phyloP scores from a whole-genome alignment of 352 stramenopile species.

The Phytophthora tentaculata region DNA sequence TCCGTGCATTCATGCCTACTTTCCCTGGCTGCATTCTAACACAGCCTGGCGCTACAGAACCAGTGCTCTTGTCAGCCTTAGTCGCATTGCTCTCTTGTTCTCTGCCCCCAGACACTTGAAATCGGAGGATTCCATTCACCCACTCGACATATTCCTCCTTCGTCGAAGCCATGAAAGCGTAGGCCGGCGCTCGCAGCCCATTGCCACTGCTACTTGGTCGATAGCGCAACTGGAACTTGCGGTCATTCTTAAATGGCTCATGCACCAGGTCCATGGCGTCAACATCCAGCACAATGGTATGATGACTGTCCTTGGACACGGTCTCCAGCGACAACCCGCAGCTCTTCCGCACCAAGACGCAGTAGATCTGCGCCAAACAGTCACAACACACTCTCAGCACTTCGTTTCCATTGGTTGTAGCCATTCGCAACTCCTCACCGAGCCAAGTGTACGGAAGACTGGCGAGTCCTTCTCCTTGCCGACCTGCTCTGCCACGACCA shows the following conservation, averaged over 20 bases:
- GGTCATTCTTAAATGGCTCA: conserved; percentile 37
- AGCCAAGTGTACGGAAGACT: conserved; percentile 53
- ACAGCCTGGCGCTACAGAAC: background rate
- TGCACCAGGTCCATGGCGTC: conserved; percentile 46
- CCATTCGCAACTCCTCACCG: conserved; percentile 30
- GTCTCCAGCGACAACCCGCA: conserved; percentile 47
- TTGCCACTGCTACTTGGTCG: conserved; percentile 11
- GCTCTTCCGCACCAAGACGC: conserved; percentile 46
- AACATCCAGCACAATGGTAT: conserved; percentile 43
- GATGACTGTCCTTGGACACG: conserved; percentile 42
- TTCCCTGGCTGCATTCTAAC: conserved; percentile 1
- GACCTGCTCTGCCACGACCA: conserved; percentile 58
- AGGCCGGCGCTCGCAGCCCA: conserved; percentile 28
- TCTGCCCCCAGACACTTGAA: conserved; percentile 12
- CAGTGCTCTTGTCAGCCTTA: background rate
- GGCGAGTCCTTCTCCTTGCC: conserved; percentile 18
- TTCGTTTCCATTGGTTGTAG: background rate
- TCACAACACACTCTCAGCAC: conserved; percentile 25
- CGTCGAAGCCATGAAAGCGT: conserved; percentile 43
- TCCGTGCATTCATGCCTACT: background rate
- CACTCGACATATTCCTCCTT: conserved; percentile 41
- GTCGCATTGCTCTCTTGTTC: conserved; percentile 7
- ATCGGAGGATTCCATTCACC: conserved; percentile 43
- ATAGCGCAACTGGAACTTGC: conserved; percentile 50
- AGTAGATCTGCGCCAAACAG: conserved; percentile 47